Evolutionary conservation across 331 rosid species (phyloP).

Genomic region (Spiraea crenata): DNA sequence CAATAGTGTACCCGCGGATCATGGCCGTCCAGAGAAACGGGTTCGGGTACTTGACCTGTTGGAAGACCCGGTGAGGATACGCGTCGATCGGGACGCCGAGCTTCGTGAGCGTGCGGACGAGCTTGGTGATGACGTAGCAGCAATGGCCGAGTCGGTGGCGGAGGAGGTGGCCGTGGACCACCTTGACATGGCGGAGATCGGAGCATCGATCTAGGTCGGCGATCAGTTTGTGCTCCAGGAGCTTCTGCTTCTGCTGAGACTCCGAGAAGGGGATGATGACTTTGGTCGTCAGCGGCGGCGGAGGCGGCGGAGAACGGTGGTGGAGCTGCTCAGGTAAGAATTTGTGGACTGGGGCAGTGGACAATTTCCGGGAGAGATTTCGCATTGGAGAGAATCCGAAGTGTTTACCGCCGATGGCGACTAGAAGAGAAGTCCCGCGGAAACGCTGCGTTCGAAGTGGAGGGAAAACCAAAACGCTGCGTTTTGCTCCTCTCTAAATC

Average conservation of each 20-base stretch:
- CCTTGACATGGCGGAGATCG: conserved; percentile 22
- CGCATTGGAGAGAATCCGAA: conserved; percentile 23
- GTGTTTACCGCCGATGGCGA: too few species aligned
- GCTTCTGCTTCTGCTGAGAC: conserved; percentile 24
- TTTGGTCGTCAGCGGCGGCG: not conserved
- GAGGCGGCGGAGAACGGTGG: not conserved
- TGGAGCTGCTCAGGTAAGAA: not conserved
- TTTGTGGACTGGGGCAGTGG: conserved; percentile 17
- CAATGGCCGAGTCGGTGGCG: conserved; percentile 26
- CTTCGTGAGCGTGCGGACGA: conserved; percentile 37
- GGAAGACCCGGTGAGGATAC: conserved; percentile 35
- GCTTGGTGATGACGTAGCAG: conserved; percentile 39
- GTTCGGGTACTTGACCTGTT: conserved; percentile 32
- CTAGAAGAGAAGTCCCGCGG: not conserved
- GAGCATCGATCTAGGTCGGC: conserved; percentile 29
- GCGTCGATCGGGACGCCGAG: conserved; percentile 25
- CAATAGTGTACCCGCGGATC: conserved; percentile 39
- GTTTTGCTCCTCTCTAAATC: not conserved
- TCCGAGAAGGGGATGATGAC: conserved; percentile 18
- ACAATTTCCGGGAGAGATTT: conserved; percentile 26
- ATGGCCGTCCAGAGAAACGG: conserved; percentile 52
- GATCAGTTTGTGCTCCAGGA: conserved; percentile 28
- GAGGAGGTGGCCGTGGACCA: conserved; percentile 39
- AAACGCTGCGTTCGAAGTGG: not conserved
- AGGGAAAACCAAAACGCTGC: not conserved